These are phyloP conservation scores for Cyphellophora europaea DNA, from an alignment of 2,329 filamentous ascomycete genomes.

Conservation along the genomic window DNA sequence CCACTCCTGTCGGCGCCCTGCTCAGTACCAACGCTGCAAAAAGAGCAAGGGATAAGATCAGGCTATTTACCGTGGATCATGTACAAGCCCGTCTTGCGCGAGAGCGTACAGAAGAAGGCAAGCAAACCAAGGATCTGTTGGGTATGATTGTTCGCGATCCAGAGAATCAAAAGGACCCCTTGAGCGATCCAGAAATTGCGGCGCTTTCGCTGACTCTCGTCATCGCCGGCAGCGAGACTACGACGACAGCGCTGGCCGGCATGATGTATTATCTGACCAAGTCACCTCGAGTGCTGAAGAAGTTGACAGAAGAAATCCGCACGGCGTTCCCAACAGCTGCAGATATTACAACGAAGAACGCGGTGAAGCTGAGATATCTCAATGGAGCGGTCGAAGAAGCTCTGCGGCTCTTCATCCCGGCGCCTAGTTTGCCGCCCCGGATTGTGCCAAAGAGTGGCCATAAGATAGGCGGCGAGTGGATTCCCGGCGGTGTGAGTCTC, in stretches of 20 bases:
- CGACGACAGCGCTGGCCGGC: constrained; percentile 36
- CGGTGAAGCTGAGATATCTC: constrained; percentile 17
- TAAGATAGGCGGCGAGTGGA: background rate
- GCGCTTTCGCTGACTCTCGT: constrained; percentile 19
- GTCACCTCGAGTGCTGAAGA: constrained; percentile 26
- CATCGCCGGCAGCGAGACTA: constrained; percentile 43
- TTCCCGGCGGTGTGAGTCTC: background rate
- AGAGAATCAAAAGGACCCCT: constrained; percentile 18
- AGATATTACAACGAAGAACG: constrained; percentile 16
- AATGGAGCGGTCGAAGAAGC: constrained; percentile 12
- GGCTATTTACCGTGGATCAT: no score
- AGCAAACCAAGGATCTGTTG: background rate
- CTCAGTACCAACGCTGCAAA: no score
- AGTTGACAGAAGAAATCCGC: constrained; percentile 28
- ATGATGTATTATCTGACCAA: constrained; percentile 31
- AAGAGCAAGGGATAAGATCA: no score
- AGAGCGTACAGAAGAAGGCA: background rate
- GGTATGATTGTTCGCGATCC: background rate
- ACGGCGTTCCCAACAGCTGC: constrained; percentile 21
- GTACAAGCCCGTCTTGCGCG: background rate
- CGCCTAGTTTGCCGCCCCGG: background rate
- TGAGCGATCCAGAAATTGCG: constrained; percentile 1
- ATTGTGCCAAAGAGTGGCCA: background rate
- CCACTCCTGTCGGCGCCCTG: no score
- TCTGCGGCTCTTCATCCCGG: constrained; percentile 10